Percentiles rank a stretch among this genome's conserved stretches.
phyloP scores from a whole-genome alignment of 179 eudicot genomes.

The Drosera spatulata region DNA sequence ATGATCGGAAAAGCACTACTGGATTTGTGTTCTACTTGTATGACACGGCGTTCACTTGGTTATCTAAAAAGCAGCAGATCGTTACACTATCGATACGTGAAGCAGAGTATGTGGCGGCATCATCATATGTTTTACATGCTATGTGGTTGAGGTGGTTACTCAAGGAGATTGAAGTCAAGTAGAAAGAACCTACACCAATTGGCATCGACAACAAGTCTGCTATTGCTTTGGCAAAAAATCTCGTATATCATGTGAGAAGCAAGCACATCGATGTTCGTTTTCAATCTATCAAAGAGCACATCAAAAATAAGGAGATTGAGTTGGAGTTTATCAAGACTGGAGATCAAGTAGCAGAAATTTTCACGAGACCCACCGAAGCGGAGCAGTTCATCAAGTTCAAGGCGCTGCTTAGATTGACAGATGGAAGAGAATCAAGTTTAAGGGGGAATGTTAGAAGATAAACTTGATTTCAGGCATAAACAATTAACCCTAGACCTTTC shows the following conservation, averaged over 20 bases:
- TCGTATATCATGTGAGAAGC: background rate
- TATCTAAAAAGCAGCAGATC: background rate
- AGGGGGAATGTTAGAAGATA: background rate
- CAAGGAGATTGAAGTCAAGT: background rate
- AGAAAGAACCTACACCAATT: background rate
- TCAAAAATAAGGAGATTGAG: background rate
- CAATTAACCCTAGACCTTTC: too few species aligned
- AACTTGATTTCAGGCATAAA: background rate
- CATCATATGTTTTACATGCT: background rate
- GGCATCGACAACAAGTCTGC: background rate
- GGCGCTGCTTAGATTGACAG: background rate
- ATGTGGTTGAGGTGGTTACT: background rate
- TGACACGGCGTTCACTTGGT: background rate
- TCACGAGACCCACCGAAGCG: background rate
- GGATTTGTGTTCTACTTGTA: background rate
- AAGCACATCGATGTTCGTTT: background rate
- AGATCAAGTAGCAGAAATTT: background rate
- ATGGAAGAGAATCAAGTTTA: background rate
- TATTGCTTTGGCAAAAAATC: slow-evolving; percentile 3
- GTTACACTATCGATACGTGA: slow-evolving; percentile 1
- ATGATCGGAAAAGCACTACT: background rate
- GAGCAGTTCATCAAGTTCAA: background rate
- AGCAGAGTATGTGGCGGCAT: background rate
- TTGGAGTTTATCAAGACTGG: background rate
- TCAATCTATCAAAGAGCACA: background rate